Evolutionary conservation across 2,329 filamentous ascomycete genomes (phyloP).

Genomic region (Mariannaea elegans): DNA sequence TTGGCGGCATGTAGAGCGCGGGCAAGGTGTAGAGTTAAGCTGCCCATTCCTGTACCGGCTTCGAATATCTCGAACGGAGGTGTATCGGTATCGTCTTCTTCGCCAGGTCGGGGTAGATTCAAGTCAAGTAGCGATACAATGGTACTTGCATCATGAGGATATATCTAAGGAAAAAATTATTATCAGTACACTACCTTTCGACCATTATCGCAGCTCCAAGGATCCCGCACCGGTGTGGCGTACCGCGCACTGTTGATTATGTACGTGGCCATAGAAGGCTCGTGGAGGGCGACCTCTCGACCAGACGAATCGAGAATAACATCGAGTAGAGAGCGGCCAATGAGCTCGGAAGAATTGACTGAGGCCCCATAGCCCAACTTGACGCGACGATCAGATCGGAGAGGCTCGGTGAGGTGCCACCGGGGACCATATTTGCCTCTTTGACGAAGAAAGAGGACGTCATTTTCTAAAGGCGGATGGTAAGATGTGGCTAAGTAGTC

Average conservation of each 20-base stretch:
- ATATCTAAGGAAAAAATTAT: slow-evolving; percentile 49
- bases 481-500: not conserved
- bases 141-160: slow-evolving; percentile 77
- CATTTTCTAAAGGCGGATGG: slow-evolving; percentile 46
- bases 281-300: slow-evolving; percentile 63
- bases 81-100: slow-evolving; percentile 46
- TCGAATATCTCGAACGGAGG: slow-evolving; percentile 78
- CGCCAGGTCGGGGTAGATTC: slow-evolving; percentile 60
- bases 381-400: slow-evolving; percentile 44
- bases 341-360: slow-evolving; percentile 64
- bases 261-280: slow-evolving; percentile 78
- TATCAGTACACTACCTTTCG: not conserved
- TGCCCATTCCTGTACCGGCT: slow-evolving; percentile 86
- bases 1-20: slow-evolving; percentile 81
- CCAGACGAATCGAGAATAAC: slow-evolving; percentile 62
- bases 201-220: not conserved
- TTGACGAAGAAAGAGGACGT: slow-evolving; percentile 52
- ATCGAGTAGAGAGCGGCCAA: slow-evolving; percentile 69
- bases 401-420: slow-evolving; percentile 50
- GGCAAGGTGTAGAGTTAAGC: slow-evolving; percentile 78
- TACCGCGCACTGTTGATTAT: slow-evolving; percentile 71
- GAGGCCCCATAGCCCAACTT: slow-evolving; percentile 55
- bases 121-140: slow-evolving; percentile 82
- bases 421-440: slow-evolving; percentile 46
- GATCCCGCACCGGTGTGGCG: slow-evolving; percentile 70